A percentile compares a stretch with the other conserved stretches of the same genome.
phyloP scores from a whole-genome alignment of 2,329 filamentous ascomycete genomes.

The Exophiala lecanii-corni region DNA sequence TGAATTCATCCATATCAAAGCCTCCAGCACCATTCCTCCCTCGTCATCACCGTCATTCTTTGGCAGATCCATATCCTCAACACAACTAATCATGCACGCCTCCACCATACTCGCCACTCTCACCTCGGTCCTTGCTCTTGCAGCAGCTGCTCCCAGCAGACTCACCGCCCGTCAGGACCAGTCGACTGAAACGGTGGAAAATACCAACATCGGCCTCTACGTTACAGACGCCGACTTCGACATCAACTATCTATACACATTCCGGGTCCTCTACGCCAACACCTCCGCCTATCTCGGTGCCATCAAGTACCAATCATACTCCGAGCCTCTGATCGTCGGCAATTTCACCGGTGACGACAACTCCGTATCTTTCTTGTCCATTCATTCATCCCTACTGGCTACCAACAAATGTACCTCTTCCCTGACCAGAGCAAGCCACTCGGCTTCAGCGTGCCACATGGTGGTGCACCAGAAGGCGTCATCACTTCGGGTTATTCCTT shows the following conservation, averaged over 20 bases:
- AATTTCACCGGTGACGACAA: not conserved
- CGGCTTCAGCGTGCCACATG: constrained; percentile 1
- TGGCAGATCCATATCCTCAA: too few species aligned
- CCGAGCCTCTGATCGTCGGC: not conserved
- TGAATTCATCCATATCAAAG: too few species aligned
- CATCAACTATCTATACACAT: too few species aligned
- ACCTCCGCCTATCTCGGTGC: not conserved
- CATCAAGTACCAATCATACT: not conserved
- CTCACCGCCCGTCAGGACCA: not conserved
- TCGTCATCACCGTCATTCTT: too few species aligned
- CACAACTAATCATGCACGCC: not conserved
- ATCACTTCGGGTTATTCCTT: not conserved
- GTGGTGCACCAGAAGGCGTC: not conserved
- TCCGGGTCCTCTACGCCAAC: not conserved
- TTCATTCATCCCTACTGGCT: not conserved
- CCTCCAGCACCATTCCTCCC: too few species aligned
- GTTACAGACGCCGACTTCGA: too few species aligned
- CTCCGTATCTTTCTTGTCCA: not conserved
- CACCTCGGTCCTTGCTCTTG: not conserved
- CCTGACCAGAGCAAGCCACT: not conserved
- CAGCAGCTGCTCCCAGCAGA: too few species aligned
- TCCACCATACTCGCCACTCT: not conserved
- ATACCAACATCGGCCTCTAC: not conserved
- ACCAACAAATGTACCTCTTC: not conserved
- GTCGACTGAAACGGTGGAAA: not conserved